Evolutionary conservation across 78 protist genomes (phyloP).

Genomic region (Emiliania huxleyi): DNA sequence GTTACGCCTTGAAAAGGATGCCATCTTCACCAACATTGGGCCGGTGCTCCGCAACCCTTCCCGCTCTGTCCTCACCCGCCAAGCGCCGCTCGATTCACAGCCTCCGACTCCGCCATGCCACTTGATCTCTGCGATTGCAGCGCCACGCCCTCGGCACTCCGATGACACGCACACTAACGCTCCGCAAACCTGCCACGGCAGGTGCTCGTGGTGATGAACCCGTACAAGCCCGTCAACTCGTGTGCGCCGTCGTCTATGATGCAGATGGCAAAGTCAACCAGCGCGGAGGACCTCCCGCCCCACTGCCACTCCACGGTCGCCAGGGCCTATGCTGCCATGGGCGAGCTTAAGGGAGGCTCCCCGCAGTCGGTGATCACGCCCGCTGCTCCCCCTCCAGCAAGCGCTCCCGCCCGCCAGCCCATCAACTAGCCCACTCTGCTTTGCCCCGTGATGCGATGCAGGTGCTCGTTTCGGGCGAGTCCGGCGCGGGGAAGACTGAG

Average conservation of each 20-base stretch:
- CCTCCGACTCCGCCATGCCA: too few species aligned
- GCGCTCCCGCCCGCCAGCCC: too few species aligned
- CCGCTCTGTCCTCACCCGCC: too few species aligned
- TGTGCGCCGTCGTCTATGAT: background rate
- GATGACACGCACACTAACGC: too few species aligned
- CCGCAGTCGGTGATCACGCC: conserved; percentile 55
- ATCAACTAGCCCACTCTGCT: too few species aligned
- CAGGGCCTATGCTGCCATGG: background rate
- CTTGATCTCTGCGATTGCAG: too few species aligned
- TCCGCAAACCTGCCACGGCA: too few species aligned
- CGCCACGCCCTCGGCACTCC: too few species aligned
- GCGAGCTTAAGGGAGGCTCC: background rate
- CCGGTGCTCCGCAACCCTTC: too few species aligned
- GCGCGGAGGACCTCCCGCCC: background rate
- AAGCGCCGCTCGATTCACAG: too few species aligned
- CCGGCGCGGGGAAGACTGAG: conserved; percentile 95
- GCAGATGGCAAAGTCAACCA: background rate
- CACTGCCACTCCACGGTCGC: background rate
- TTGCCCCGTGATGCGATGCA: too few species aligned
- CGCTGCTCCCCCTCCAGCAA: too few species aligned
- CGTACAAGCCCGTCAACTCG: conserved; percentile 25
- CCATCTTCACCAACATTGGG: conserved; percentile 27
- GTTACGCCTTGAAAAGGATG: background rate
- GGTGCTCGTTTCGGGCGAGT: conserved; percentile 85
- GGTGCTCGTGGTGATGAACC: conserved; percentile 54